Evolutionary conservation across 148 eudicot species (phyloP).

Genomic region (Diospyros lotus): DNA sequence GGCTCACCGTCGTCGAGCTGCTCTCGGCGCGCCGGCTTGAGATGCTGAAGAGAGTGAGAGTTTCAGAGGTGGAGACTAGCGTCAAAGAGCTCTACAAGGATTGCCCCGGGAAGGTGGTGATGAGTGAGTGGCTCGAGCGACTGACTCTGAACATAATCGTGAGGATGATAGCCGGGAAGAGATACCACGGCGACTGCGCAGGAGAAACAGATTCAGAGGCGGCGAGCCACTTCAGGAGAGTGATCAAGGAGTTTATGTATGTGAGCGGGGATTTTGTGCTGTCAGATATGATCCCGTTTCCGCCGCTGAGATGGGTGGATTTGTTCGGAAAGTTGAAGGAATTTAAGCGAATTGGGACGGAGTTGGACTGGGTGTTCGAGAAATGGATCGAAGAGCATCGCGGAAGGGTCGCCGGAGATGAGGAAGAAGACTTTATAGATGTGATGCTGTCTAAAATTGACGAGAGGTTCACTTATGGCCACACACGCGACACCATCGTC

Average conservation of each 20-base stretch:
- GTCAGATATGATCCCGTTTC: constrained; percentile 23
- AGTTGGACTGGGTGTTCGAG: constrained; percentile 14
- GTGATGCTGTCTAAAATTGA: constrained; percentile 4
- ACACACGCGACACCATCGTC: constrained; percentile 1
- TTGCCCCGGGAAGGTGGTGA: not conserved
- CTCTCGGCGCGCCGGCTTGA: constrained; percentile 12
- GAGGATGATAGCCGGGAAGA: constrained; percentile 20
- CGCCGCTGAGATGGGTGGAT: constrained; percentile 20
- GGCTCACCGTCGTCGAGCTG: constrained; percentile 13
- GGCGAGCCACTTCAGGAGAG: constrained; percentile 4
- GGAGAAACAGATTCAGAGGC: constrained; percentile 5
- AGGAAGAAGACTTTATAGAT: constrained; percentile 16
- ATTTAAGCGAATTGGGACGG: constrained; percentile 12
- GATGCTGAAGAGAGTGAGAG: constrained; percentile 4
- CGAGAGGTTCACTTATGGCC: not conserved
- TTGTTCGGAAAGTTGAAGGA: not conserved
- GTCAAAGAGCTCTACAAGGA: constrained; percentile 10
- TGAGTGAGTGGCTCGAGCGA: constrained; percentile 12
- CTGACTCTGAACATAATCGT: constrained; percentile 17
- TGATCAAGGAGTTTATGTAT: constrained; percentile 16
- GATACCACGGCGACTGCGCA: not conserved
- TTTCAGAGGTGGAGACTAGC: constrained; percentile 5
- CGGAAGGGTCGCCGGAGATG: no score
- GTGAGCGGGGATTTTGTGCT: constrained; percentile 8
- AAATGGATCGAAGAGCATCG: constrained; percentile 21